Evolutionary conservation across 805 yeast species (phyloP).

Genomic region (Kodamaea laetipori): DNA sequence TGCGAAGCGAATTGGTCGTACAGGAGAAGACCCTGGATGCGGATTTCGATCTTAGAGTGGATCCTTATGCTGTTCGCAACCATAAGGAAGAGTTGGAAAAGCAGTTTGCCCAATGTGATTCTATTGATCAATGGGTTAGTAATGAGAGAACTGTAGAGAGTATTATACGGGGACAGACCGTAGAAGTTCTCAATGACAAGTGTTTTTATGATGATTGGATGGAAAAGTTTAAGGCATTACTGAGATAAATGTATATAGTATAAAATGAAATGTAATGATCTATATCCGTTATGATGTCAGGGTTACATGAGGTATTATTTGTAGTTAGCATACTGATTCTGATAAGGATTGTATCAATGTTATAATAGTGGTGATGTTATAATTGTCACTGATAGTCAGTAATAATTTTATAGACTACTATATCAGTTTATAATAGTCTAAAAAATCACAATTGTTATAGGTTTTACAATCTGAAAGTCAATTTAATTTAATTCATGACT

Average conservation of each 20-base stretch:
- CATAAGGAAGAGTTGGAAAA: constrained; percentile 24
- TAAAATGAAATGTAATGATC: too few species aligned
- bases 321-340: too few species aligned
- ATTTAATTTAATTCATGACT: background rate
- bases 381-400: too few species aligned
- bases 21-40: constrained; percentile 4
- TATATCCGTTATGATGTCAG: too few species aligned
- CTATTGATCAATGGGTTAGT: constrained; percentile 38
- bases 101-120: constrained; percentile 28
- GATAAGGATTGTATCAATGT: too few species aligned
- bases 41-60: constrained; percentile 33
- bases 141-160: constrained; percentile 38
- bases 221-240: constrained; percentile 21
- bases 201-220: constrained; percentile 43
- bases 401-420: too few species aligned
- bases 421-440: too few species aligned
- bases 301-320: too few species aligned
- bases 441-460: too few species aligned
- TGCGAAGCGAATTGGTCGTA: constrained; percentile 21
- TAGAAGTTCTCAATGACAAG: constrained; percentile 34
- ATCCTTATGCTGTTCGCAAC: constrained; percentile 40
- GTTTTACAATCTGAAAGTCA: too few species aligned
- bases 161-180: constrained; percentile 37
- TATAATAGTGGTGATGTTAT: too few species aligned
- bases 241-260: constrained; percentile 1